phyloP scores from a whole-genome alignment of 768 basidiomycete species.

The Tulasnella sp. region DNA sequence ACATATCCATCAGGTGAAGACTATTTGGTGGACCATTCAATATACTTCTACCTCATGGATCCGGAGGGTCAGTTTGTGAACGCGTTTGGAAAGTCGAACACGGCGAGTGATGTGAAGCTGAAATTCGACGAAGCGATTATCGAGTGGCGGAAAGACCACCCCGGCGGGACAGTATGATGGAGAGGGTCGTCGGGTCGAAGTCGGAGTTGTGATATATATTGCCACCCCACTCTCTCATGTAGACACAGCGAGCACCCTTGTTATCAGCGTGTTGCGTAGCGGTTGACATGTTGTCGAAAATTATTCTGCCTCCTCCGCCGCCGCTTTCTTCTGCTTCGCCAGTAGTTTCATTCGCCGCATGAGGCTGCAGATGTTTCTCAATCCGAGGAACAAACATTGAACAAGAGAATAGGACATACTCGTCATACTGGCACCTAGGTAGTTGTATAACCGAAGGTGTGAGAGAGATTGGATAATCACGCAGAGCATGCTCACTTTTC shows the following conservation, averaged over 20 bases:
- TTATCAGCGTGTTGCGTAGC: no score
- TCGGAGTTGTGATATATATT: neutral
- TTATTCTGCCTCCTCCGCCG: constrained; percentile 19
- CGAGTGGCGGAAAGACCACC: constrained; percentile 25
- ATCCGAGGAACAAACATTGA: neutral
- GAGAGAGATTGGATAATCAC: constrained; percentile 1
- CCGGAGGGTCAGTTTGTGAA: constrained; percentile 89
- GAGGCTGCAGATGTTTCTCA: constrained; percentile 40
- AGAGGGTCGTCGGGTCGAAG: neutral
- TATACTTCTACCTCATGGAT: constrained; percentile 98
- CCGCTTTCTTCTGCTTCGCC: constrained; percentile 51
- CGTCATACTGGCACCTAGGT: constrained; percentile 85
- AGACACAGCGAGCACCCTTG: no score
- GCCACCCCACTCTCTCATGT: no score
- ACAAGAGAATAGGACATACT: constrained; percentile 42
- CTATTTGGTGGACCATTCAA: constrained; percentile 94
- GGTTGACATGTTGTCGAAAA: no score
- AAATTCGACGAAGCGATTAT: constrained; percentile 30
- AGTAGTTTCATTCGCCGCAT: constrained; percentile 79
- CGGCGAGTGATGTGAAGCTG: constrained; percentile 46
- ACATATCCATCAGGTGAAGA: constrained; percentile 48
- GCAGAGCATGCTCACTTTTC: constrained; percentile 28
- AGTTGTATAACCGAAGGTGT: neutral
- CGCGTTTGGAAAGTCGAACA: constrained; percentile 81
- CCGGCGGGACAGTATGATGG: neutral